Percentiles rank a stretch among this genome's conserved stretches.
Conservation (phyloP, 495 filamentous ascomycete species). For the Sabuloglossum arenarium region DNA sequence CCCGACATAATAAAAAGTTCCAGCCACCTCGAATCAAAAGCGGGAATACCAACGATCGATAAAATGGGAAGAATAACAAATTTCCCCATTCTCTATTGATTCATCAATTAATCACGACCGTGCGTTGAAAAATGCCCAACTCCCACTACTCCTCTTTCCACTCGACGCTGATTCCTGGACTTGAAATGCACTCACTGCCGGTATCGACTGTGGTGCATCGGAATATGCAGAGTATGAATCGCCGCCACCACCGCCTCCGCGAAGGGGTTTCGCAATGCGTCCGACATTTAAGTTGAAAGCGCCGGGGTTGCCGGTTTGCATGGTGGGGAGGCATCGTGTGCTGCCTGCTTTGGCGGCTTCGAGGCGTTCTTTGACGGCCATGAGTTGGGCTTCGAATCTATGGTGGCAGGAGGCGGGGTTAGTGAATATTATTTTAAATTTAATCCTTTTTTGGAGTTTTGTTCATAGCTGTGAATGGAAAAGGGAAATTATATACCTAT, state of each 20-base stretch:
- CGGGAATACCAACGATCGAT: too few relatives aligned
- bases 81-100: too few relatives aligned
- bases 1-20: too few relatives aligned
- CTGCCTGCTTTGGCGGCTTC: constrained; percentile 85
- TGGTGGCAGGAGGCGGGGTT: background rate
- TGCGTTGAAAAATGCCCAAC: background rate
- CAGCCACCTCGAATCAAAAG: too few relatives aligned
- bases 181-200: constrained; percentile 14
- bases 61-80: too few relatives aligned
- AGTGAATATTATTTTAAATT: background rate
- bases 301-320: constrained; percentile 20
- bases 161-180: constrained; percentile 8
- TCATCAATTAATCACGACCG: background rate
- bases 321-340: constrained; percentile 49
- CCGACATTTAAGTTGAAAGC: constrained; percentile 45
- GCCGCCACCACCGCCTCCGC: constrained; percentile 51
- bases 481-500: constrained; percentile 42
- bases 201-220: constrained; percentile 5
- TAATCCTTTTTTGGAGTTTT: too few relatives aligned
- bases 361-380: constrained; percentile 90
- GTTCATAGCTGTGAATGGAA: too few relatives aligned
- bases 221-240: background rate
- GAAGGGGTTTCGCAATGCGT: constrained; percentile 88
- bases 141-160: constrained; percentile 12
- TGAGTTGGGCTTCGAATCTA: constrained; percentile 93